These are phyloP conservation scores for Leishmania tropica DNA, from an alignment of 208 protist species.

Conservation along the genomic window DNA sequence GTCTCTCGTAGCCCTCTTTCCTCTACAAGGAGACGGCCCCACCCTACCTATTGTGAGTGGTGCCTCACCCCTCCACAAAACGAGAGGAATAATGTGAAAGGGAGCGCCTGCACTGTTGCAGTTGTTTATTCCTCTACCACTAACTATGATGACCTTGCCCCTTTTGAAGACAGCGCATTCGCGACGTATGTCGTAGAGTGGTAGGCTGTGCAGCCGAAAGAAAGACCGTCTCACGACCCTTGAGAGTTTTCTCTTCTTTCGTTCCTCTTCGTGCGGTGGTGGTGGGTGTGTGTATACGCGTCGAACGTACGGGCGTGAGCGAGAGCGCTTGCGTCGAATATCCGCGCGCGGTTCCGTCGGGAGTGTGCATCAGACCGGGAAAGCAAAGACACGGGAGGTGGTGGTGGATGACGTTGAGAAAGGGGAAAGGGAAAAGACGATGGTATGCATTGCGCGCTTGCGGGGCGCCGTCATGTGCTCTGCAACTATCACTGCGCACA, in stretches of 20 bases:
- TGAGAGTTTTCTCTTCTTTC: background rate
- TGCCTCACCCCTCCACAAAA: background rate
- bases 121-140: background rate
- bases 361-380: background rate
- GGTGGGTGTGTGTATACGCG: background rate
- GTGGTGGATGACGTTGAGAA: background rate
- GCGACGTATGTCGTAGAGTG: background rate
- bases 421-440: background rate
- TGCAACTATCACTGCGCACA: background rate
- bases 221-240: background rate
- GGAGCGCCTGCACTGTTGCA: background rate
- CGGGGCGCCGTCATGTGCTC: background rate
- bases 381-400: background rate
- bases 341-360: background rate
- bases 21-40: no score
- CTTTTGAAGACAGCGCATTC: background rate
- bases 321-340: background rate
- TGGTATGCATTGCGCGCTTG: background rate
- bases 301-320: background rate
- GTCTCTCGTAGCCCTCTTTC: background rate
- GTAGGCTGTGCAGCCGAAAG: background rate
- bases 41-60: background rate
- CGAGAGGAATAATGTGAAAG: background rate
- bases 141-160: background rate
- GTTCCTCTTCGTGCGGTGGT: background rate